Conservation (phyloP, 768 basidiomycete species). For the Pisolithus orientalis region DNA sequence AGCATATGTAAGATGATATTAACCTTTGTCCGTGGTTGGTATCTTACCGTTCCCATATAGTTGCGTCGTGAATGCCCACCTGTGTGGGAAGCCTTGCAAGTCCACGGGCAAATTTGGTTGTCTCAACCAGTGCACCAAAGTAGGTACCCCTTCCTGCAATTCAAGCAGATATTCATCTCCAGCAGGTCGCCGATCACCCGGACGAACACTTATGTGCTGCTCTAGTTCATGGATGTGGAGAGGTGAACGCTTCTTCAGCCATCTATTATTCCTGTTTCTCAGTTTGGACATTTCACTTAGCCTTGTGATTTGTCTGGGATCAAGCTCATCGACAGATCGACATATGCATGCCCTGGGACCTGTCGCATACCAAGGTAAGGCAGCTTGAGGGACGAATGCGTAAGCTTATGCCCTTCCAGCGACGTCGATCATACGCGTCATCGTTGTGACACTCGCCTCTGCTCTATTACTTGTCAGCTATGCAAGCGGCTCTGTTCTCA, state of each 20-base stretch:
- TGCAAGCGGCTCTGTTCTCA: conserved; percentile 49
- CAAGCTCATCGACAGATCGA: conserved; percentile 20
- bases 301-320: conserved; percentile 35
- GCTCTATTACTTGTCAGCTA: conserved; percentile 48
- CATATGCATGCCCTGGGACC: conserved; percentile 35
- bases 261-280: not conserved
- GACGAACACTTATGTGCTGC: conserved; percentile 53
- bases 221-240: conserved; percentile 47
- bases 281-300: conserved; percentile 18
- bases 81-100: conserved; percentile 49
- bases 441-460: conserved; percentile 44
- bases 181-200: conserved; percentile 40
- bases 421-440: conserved; percentile 41
- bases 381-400: not conserved
- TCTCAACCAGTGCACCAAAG: conserved; percentile 46
- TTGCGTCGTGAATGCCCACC: conserved; percentile 44
- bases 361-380: conserved; percentile 40
- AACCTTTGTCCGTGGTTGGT: conserved; percentile 4
- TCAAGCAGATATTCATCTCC: not conserved
- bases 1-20: conserved; percentile 50
- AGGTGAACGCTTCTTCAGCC: conserved; percentile 26
- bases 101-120: conserved; percentile 46
- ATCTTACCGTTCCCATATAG: conserved; percentile 36
- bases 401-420: conserved; percentile 24
- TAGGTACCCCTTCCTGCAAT: conserved; percentile 9